Base-by-base conservation (phyloP, 192 early-diverging fungal genomes). In the Helicostylum pulchrum region DNA sequence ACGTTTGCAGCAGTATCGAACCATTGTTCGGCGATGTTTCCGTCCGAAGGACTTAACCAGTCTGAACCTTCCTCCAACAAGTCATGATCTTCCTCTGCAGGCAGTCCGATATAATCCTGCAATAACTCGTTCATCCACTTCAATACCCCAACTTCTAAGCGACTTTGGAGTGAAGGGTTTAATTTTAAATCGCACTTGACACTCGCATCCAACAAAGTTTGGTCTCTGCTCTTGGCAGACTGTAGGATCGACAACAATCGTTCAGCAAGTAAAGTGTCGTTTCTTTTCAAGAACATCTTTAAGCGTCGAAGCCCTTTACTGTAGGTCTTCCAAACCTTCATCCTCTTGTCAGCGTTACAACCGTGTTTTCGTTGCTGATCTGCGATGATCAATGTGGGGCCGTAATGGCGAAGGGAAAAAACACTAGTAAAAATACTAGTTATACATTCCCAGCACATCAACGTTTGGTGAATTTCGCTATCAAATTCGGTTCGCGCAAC, bases 391-490 rank as follows among this genome's bases (percentile, higher is more conserved):
- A 73, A 17, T 4, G 66, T 52, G 0, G 61, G 65, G 21, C 34
- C 42, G 48, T 62, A 73, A 17, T 73, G 61, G n/a, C 62, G 26
- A 0, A 73, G 20, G 0, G 66, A 53, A 7, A 67, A 36, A 21
- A 68, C n/a, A 19, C 60, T 39, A 9, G 49, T 62, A 67, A 64
- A 48, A 4, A 73, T 53, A 49, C 55, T 32, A 1, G 53, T 54
- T 12, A 73, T 61, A 42, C 65, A 48, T 11, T 73, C 66, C 71
- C 71, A 73, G 30, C 49, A 48, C 66, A 67, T 68, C 44, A 73
- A 47, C 6, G 47, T 51, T 23, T 56, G 12, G 23, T 59, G 51
- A 20, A 66, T 9, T 7, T 42, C 19, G 0, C 20, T 19, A 15
- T 62, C 46, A 2, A 55, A 31, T 11, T 36, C 3, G 1, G 11